Conservation (phyloP, 2,329 filamentous ascomycete genomes). For the Sarocladium oryzae region DNA sequence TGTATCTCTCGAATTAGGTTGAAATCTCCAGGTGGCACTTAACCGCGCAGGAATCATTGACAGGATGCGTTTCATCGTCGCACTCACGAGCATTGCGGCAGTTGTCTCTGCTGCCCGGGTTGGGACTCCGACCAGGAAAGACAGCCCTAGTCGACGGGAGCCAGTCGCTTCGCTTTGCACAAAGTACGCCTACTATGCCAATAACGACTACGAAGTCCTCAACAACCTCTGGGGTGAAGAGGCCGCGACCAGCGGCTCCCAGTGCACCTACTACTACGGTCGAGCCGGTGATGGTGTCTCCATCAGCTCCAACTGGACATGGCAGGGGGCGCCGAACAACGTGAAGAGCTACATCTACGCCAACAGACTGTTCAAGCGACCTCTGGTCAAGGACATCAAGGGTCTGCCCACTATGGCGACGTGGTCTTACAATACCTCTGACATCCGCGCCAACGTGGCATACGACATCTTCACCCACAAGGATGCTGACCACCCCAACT, state of each 20-base stretch:
- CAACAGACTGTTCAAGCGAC: constrained; percentile 25
- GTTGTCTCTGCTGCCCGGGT: neutral
- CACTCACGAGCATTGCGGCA: too few relatives aligned
- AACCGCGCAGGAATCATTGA: too few relatives aligned
- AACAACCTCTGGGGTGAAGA: constrained; percentile 39
- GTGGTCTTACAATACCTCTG: constrained; percentile 40
- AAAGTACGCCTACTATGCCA: constrained; percentile 23
- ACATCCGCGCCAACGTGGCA: constrained; percentile 50
- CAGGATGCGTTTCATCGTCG: too few relatives aligned
- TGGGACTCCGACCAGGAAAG: neutral
- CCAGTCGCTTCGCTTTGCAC: constrained; percentile 17
- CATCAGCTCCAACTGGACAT: constrained; percentile 35
- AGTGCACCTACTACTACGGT: constrained; percentile 34
- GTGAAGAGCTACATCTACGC: constrained; percentile 41
- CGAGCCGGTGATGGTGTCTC: constrained; percentile 25
- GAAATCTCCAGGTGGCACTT: too few relatives aligned
- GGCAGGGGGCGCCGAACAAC: constrained; percentile 28
- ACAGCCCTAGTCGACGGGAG: too few relatives aligned
- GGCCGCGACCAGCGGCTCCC: constrained; percentile 25
- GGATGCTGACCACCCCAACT: constrained; percentile 24
- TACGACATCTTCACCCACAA: constrained; percentile 55
- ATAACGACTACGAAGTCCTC: constrained; percentile 25
- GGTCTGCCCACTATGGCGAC: constrained; percentile 27
- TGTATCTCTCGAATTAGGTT: too few relatives aligned
- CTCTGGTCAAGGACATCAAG: constrained; percentile 25